These are phyloP conservation scores for Annulohypoxylon stygium DNA, from an alignment of 495 filamentous ascomycete species.

Conservation along the genomic window DNA sequence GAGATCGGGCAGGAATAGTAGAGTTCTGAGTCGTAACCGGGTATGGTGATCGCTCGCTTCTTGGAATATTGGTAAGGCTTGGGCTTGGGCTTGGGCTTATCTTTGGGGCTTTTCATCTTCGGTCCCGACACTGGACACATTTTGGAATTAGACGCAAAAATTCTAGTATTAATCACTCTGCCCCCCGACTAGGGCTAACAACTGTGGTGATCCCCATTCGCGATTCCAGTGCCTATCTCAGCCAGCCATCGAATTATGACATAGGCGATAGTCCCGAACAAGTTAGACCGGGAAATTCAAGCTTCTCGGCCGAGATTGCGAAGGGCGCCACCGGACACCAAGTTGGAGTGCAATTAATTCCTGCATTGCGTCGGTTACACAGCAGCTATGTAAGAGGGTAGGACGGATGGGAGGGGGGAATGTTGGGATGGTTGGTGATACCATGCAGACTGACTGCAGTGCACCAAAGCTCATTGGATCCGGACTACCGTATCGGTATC, in stretches of 20 bases:
- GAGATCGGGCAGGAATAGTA: not conserved
- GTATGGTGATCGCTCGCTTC: constrained; percentile 1
- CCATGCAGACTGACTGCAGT: too few species aligned
- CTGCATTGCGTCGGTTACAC: constrained; percentile 7
- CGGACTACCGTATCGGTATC: not conserved
- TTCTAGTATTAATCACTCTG: constrained; percentile 1
- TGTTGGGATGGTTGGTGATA: not conserved
- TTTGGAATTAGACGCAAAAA: constrained; percentile 6
- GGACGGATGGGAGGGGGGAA: too few species aligned
- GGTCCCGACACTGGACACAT: not conserved
- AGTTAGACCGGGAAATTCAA: not conserved
- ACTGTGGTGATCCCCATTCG: not conserved
- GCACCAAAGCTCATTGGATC: not conserved
- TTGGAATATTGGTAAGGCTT: constrained; percentile 9
- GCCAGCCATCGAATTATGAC: not conserved
- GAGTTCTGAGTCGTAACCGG: not conserved
- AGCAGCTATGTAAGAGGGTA: not conserved
- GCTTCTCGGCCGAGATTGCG: constrained; percentile 12
- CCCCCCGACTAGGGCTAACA: not conserved
- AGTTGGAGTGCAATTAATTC: not conserved
- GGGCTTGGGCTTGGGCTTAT: not conserved
- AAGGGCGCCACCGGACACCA: not conserved
- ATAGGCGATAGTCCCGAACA: not conserved
- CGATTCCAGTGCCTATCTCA: not conserved
- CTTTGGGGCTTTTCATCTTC: constrained; percentile 1